Evolutionary conservation across 306 rosid genomes (phyloP).

Genomic region (Dalbergia oliveri): DNA sequence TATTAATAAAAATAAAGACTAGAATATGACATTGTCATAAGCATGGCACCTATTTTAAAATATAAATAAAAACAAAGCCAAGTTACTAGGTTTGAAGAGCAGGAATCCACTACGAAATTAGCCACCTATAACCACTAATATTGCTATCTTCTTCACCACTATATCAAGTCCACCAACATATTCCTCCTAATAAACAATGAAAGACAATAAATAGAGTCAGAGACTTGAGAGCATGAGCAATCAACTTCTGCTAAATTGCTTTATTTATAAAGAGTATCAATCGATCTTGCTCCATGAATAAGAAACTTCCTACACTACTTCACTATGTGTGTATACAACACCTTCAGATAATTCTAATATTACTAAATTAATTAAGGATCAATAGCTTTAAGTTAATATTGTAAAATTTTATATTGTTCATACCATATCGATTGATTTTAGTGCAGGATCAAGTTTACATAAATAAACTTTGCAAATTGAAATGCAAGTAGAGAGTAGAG

Average conservation of each 20-base stretch:
- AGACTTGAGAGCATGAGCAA: too few relatives aligned
- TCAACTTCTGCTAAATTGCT: too few relatives aligned
- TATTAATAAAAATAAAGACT: too few relatives aligned
- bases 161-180: too few relatives aligned
- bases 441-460: neutral
- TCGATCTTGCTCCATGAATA: too few relatives aligned
- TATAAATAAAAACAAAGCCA: neutral
- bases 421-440: too few relatives aligned
- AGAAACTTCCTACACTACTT: neutral
- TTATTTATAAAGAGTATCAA: too few relatives aligned
- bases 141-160: too few relatives aligned
- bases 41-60: neutral
- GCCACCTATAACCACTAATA: neutral
- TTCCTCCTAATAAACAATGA: neutral
- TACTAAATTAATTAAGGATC: neutral
- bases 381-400: neutral
- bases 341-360: neutral
- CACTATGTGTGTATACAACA: neutral
- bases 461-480: neutral
- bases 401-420: too few relatives aligned
- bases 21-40: neutral
- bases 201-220: too few relatives aligned
- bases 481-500: neutral
- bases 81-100: neutral
- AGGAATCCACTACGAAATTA: neutral